Percentiles rank a stretch among this genome's conserved stretches.
Evolutionary conservation across 2,329 filamentous ascomycete species (phyloP).

Genomic region (Penicillium sp.): DNA sequence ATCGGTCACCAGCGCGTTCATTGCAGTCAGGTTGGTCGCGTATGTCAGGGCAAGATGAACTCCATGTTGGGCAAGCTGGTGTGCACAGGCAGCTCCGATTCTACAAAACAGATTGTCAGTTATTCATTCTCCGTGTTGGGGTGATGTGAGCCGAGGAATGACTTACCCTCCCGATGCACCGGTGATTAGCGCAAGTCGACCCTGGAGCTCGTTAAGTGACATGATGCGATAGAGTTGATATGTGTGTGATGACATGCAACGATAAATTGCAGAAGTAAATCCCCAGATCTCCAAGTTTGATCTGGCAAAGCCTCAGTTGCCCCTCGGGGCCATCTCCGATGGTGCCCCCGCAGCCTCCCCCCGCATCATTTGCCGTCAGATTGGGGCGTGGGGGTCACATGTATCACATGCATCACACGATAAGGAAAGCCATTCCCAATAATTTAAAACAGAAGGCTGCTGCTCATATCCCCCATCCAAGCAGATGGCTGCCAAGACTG

Average conservation of each 20-base stretch:
- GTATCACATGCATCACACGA: neutral
- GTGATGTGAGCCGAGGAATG: neutral
- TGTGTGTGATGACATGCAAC: neutral
- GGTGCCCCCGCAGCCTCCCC: constrained; percentile 17
- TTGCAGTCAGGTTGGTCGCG: constrained; percentile 49
- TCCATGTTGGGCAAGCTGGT: constrained; percentile 52
- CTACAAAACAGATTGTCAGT: constrained; percentile 35
- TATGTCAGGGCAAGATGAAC: constrained; percentile 61
- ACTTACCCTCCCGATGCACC: constrained; percentile 60
- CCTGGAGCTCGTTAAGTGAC: constrained; percentile 48
- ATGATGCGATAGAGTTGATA: constrained; percentile 7
- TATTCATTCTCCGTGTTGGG: neutral
- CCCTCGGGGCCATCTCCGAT: constrained; percentile 27
- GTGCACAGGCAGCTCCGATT: constrained; percentile 60
- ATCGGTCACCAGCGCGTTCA: constrained; percentile 47
- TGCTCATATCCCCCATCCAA: constrained; percentile 44
- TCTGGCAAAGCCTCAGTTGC: constrained; percentile 16
- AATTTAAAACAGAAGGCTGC: constrained; percentile 35
- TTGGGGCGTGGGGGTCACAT: neutral
- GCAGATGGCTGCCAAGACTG: constrained; percentile 39
- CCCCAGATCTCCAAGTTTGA: neutral
- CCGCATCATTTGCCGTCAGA: constrained; percentile 23
- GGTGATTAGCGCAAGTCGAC: constrained; percentile 58
- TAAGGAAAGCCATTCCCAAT: neutral
- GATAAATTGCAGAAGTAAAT: neutral